Evolutionary conservation across 176 grass and related monocot species (phyloP), one percentile per base, ranked within the genome.

Genomic region (Rhipidocladum racemiflorum): DNA sequence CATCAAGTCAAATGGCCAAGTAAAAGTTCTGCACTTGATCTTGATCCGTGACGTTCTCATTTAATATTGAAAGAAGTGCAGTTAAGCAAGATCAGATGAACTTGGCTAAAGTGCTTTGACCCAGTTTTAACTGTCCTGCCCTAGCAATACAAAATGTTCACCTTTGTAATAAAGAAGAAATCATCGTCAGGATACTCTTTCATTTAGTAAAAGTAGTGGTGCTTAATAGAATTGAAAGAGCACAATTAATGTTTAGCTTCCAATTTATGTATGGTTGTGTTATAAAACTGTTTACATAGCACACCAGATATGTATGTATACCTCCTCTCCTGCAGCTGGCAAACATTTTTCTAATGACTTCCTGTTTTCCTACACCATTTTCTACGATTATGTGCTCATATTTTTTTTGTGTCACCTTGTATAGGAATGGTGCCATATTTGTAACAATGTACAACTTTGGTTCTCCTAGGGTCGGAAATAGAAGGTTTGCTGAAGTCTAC

Each of bases 361-460:
- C 67, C 4, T 77, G 46, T 83, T 82, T 34, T 34, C 24, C 0
- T 73, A 55, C 25, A 78, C 4, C 65, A 21, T 64, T 70, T 64
- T 64, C 57, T 55, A 46, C 23, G 54, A 48, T 65, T 72, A 20
- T 28, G 1, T 73, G 69, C 23, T 55, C 25, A 54, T 81, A 44
- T 81, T 49, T 62, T 69, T 68, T 40, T 34, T 34, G 0, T 74
- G 35, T 14, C 23, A 10, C 10, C 40, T 79, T 91, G 30, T 88
- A 27, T 91, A 97, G 95, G 88, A 72, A 83, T 81, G 88, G 88
- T 74, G 74, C 84, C 81, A 88, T 94, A 81, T 85, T 85, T 15
- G 74, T 97, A 75, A 92, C 90, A 53, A 94, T 97, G 88, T 97
- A 97, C 85, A 97, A 94, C 64, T 97, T 97, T 71, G 95, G 95